phyloP scores from a whole-genome alignment of 2,329 filamentous ascomycete genomes.

The Talaromyces sp. region DNA sequence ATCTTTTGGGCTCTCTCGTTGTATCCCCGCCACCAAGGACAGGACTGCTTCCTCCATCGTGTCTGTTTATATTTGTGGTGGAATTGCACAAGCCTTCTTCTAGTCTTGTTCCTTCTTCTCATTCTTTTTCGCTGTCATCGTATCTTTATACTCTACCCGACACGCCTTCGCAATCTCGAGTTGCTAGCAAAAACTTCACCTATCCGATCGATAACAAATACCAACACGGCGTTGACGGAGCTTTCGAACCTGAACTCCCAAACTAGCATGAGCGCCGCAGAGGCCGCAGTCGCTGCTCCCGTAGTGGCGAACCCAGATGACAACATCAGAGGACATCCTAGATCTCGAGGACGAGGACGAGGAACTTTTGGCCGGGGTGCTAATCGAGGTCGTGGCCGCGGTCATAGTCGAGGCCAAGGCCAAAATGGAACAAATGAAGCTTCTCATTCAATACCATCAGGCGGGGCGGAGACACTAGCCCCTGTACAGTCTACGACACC shows the following conservation, averaged over 20 bases:
- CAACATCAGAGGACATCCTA: constrained; percentile 6
- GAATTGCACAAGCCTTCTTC: neutral
- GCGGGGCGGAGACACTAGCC: neutral
- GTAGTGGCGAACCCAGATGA: neutral
- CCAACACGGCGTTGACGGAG: neutral
- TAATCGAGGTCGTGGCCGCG: constrained; percentile 5
- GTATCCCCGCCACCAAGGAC: constrained; percentile 2
- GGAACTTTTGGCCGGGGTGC: constrained; percentile 18
- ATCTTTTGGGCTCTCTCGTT: neutral
- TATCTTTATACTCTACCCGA: neutral
- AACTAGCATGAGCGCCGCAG: constrained; percentile 7
- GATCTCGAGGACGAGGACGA: constrained; percentile 11
- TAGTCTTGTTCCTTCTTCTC: neutral
- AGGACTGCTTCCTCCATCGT: neutral
- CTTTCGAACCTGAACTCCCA: neutral
- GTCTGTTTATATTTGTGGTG: neutral
- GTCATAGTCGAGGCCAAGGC: constrained; percentile 2
- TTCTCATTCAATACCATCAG: neutral
- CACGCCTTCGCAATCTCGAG: neutral
- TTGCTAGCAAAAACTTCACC: neutral
- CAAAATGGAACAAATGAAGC: neutral
- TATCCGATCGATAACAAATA: neutral
- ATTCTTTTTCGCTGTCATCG: neutral
- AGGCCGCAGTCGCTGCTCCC: neutral
- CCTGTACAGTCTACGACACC: neutral